Base-by-base conservation (phyloP, 1,139 yeast genomes). In the Scheffersomyces illinoinensis region DNA sequence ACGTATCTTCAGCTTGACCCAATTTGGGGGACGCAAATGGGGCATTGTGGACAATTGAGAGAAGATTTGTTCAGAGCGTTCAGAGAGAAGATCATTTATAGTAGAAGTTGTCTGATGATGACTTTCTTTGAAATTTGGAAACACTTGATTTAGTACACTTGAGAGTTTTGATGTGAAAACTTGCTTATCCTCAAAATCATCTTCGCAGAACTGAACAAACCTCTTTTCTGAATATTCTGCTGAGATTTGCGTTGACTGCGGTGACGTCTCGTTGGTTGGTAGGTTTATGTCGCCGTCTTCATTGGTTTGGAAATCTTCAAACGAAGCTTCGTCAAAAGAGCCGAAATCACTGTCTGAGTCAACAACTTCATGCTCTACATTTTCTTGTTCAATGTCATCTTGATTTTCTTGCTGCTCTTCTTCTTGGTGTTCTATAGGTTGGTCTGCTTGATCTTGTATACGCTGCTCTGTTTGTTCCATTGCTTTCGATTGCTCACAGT, bases 1-100 rank as follows among this genome's bases (percentile, higher is more conserved):
- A 51, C 91, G 81, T 33, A 87, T 79, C 47, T 84, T 79, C 74
- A 86, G 85, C 58, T 79, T 78, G 47, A 77, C 77, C 92, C 92
- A 88, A 64, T 84, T 86, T 43, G 81, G 78, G 0, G 86, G 87
- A 47, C 76, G 78, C 53, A 83, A 69, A 57, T 77, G 76, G 1
- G 86, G 86, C 18, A 74, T 62, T 12, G 74, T 70, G 0, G 83
- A 73, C 23, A 85, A 67, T 57, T 77, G 77, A 4, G 63, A 63
- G 71, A 67, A 76, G 24, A 76, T 75, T 53, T 71, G 71, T 12
- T 58, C 58, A 1, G 81, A 67, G 57, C 77, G 59, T 47, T 72
- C 72, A 51, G 72, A 68, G 10, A 78, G 64, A 21, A 76, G 43
- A 10, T 54, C 24, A 6, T 23, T 39, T 50, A 50, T 49, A 26